phyloP scores from a whole-genome alignment of 176 grass and related monocot genomes.

The Carex myosuroides region DNA sequence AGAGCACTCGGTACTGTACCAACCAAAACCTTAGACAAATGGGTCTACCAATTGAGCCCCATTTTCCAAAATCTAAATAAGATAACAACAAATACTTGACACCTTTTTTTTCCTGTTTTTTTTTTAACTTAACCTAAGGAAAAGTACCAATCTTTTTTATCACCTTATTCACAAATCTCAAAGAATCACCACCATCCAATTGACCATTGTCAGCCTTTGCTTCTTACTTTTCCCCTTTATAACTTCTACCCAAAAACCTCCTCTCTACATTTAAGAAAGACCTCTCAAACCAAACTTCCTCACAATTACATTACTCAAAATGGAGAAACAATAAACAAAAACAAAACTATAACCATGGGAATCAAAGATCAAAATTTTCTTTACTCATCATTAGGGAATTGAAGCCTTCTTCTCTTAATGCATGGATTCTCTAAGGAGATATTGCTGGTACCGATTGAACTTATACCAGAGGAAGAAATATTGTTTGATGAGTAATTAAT shows the following conservation, averaged over 20 bases:
- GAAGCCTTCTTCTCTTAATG: conserved; percentile 56
- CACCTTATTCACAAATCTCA: conserved; percentile 25
- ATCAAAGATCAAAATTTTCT: conserved; percentile 19
- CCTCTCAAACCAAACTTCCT: conserved; percentile 50
- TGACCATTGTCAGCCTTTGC: conserved; percentile 24
- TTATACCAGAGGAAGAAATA: conserved; percentile 22
- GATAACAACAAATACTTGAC: conserved; percentile 16
- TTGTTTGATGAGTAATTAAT: conserved; percentile 45
- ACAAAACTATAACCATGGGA: conserved; percentile 26
- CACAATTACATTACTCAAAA: conserved; percentile 42
- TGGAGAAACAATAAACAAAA: conserved; percentile 28
- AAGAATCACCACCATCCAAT: conserved; percentile 13
- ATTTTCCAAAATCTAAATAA: conserved; percentile 13
- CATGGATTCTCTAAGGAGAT: conserved; percentile 32
- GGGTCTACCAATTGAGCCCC: conserved; percentile 22
- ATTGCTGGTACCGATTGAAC: conserved; percentile 33
- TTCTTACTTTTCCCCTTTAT: conserved; percentile 26
- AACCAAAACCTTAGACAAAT: conserved; percentile 29
- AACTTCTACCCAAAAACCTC: conserved; percentile 30
- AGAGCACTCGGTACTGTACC: conserved; percentile 22
- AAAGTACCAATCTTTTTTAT: conserved; percentile 22
- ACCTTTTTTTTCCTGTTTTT: background rate
- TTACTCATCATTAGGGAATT: conserved; percentile 39
- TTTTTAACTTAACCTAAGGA: conserved; percentile 1
- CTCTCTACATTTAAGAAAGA: conserved; percentile 42